Evolutionary conservation across 2,329 filamentous ascomycete genomes (phyloP).

Genomic region (Pestalotiopsis sp.): DNA sequence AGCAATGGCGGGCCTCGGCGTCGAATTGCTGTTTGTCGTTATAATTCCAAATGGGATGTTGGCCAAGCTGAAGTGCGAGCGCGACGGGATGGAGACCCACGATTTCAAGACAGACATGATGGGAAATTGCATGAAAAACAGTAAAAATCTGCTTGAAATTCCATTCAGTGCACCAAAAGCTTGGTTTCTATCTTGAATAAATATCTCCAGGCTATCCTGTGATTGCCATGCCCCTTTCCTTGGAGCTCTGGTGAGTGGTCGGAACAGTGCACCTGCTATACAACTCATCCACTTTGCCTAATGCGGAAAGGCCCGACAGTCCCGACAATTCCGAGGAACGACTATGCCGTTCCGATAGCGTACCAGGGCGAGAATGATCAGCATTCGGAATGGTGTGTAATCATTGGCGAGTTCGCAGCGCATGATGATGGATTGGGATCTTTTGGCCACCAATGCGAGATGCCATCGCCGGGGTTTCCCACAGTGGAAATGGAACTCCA

Average conservation of each 20-base stretch:
- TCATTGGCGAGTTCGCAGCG: not conserved
- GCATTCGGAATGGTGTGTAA: not conserved
- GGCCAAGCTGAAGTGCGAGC: slow-evolving; percentile 65
- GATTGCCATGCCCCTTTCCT: not conserved
- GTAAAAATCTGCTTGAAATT: not conserved
- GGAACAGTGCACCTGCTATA: not conserved
- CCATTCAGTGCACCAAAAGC: not conserved
- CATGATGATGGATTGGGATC: not conserved
- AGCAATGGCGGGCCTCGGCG: slow-evolving; percentile 68
- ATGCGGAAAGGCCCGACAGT: not conserved
- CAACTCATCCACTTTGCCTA: not conserved
- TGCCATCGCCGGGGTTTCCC: not conserved
- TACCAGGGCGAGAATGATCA: not conserved
- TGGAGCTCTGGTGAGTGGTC: not conserved
- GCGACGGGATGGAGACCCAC: not conserved
- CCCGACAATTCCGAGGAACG: not conserved
- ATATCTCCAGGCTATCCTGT: not conserved
- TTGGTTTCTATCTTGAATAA: not conserved
- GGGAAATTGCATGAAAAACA: not conserved
- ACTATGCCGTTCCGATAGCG: not conserved
- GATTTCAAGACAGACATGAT: not conserved
- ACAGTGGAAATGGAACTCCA: not conserved
- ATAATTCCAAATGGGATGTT: slow-evolving; percentile 88
- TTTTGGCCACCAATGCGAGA: not conserved
- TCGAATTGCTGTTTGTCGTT: slow-evolving; percentile 58